These are phyloP conservation scores for Diaporthe sp. DNA, from an alignment of 2,329 filamentous ascomycete genomes.

Conservation along the genomic window DNA sequence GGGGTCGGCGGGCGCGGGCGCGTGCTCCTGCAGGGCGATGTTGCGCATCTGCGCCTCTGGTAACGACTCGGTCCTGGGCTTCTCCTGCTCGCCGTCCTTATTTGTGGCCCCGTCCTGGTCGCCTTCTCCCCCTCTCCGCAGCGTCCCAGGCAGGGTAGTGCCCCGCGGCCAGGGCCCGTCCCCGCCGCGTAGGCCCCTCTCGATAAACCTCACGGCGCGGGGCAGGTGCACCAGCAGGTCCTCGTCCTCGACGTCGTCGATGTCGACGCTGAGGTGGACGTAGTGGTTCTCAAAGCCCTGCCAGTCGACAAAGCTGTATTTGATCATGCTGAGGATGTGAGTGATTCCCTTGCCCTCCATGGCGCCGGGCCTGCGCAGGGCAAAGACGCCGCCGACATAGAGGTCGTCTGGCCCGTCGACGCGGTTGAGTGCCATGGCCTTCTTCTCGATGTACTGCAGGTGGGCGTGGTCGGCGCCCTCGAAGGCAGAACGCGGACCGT, in stretches of 20 bases:
- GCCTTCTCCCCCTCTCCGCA: background rate
- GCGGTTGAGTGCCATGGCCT: conserved; percentile 57
- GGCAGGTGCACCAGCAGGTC: conserved; percentile 88
- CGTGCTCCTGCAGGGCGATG: conserved; percentile 17
- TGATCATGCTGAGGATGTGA: conserved; percentile 86
- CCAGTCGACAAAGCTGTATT: conserved; percentile 58
- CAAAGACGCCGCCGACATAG: conserved; percentile 74
- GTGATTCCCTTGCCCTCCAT: conserved; percentile 84
- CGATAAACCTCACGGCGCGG: conserved; percentile 84
- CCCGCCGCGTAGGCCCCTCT: conserved; percentile 70
- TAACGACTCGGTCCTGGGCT: background rate
- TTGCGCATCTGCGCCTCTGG: conserved; percentile 20
- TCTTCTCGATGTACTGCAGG: conserved; percentile 41
- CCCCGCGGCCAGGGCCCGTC: conserved; percentile 19
- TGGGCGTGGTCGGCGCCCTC: conserved; percentile 39
- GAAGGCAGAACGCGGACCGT: conserved; percentile 39
- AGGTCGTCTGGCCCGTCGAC: conserved; percentile 58
- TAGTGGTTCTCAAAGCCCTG: conserved; percentile 68
- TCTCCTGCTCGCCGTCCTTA: background rate
- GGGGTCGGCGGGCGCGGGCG: conserved; percentile 38
- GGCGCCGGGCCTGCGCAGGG: conserved; percentile 78
- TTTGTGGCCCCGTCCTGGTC: background rate
- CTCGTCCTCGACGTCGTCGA: conserved; percentile 92
- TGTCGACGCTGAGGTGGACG: conserved; percentile 82
- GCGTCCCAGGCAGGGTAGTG: conserved; percentile 29